phyloP scores from a whole-genome alignment of 176 grass and related monocot species.

The Oryza coarctata region DNA sequence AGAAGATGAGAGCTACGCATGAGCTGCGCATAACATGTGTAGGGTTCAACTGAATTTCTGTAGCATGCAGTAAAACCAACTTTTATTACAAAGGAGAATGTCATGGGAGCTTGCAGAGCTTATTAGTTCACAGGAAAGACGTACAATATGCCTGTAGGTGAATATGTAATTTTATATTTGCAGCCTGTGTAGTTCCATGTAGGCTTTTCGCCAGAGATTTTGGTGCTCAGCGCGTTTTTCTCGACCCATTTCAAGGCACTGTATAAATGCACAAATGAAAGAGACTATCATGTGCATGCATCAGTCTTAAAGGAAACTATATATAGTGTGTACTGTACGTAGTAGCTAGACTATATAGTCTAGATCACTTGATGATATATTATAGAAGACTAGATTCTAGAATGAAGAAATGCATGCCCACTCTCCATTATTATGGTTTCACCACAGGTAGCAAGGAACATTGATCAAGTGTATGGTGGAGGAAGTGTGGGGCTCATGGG shows the following conservation, averaged over 20 bases:
- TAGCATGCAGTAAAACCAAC: not conserved
- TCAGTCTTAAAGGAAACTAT: not conserved
- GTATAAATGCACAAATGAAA: not conserved
- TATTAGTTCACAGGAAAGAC: not conserved
- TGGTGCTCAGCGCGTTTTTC: not conserved
- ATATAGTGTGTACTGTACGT: not conserved
- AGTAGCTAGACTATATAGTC: not conserved
- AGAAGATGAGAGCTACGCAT: not conserved
- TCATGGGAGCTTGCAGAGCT: not conserved
- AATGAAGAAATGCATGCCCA: not conserved
- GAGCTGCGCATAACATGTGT: not conserved
- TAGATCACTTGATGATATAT: not conserved
- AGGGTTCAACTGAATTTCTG: not conserved
- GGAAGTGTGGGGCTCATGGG: conserved; percentile 67
- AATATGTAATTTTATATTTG: not conserved
- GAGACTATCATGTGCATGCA: not conserved
- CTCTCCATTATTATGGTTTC: not conserved
- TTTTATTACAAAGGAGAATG: not conserved
- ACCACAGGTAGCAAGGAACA: conserved; percentile 55
- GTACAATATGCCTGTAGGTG: not conserved
- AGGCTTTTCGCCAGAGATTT: not conserved
- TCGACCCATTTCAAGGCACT: not conserved
- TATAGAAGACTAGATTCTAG: not conserved
- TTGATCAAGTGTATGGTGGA: conserved; percentile 66
- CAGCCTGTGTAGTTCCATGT: not conserved